Base-by-base conservation (phyloP, 192 early-diverging fungal genomes). In the Helicostylum pulchrum region DNA sequence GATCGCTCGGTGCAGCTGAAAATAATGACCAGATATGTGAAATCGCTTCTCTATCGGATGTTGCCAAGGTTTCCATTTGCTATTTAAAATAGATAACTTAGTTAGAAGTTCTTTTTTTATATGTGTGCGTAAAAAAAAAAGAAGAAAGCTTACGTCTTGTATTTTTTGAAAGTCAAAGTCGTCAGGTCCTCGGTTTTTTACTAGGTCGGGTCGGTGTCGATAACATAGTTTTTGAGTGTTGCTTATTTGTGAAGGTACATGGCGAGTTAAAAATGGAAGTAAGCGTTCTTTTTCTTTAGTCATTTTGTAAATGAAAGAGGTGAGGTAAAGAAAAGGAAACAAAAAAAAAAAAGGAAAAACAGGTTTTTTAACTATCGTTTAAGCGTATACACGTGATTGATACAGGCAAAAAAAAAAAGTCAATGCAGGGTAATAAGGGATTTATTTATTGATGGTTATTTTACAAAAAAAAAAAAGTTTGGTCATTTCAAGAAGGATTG, bases 11-110 rank as follows among this genome's bases (percentile, higher is more conserved):
- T 53, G 88, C 83, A 2, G 85, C 80, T n/a, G 83, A 80, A 69
- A 91, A 92, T 23, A 76, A 67, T 1, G 80, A 75, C 88, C 87
- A 91, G 23, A 90, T 86, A 20, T 80, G 80, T 26, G 78, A 77
- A 62, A 92, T 84, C 15, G 78, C 84, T 11, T 74, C 70, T 63
- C 83, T 82, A 63, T 85, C 87, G 7, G 66, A 47, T 34, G 68
- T 68, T 36, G 83, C 81, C 15, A 92, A 71, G 20, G 73, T 77
- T 49, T 77, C 77, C 59, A 90, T 80, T 66, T 87, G 79, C 78
- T 82, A 54, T 57, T 11, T 52, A 49, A 20, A 46, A 57, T 57
- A 15, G 44, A 26, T 26, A n/a, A 0, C 26, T 26, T 26, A 26
- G 26, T 39, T 3, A 39, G 4, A 4, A 9, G 36, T 9, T 39